A percentile compares a stretch with the other conserved stretches of the same genome.
These are phyloP conservation scores for Leccinum olivaceopallidum DNA, from an alignment of 768 basidiomycete genomes.

Conservation along the genomic window DNA sequence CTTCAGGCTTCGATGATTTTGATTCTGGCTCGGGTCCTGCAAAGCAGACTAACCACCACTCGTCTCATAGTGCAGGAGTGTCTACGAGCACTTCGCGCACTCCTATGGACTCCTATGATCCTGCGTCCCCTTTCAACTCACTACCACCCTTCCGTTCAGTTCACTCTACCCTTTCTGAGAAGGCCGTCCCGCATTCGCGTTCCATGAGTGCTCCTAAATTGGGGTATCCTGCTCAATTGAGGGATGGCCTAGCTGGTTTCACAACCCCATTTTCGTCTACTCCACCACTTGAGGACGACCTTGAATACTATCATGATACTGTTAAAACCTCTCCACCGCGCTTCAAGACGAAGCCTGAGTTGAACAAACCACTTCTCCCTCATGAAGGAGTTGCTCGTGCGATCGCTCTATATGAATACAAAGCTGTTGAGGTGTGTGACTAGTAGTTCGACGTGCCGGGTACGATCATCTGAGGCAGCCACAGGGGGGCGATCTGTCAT, in stretches of 20 bases:
- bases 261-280: conserved; percentile 31
- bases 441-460: background rate
- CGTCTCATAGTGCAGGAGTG: conserved; percentile 20
- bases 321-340: conserved; percentile 28
- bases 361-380: conserved; percentile 47
- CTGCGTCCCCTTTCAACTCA: conserved; percentile 37
- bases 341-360: conserved; percentile 51
- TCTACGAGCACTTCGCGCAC: conserved; percentile 6
- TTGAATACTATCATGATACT: conserved; percentile 10
- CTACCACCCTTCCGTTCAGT: conserved; percentile 35
- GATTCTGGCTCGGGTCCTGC: conserved; percentile 42
- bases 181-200: conserved; percentile 33
- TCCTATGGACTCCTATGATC: conserved; percentile 31
- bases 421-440: conserved; percentile 62
- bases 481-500: conserved; percentile 75
- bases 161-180: conserved; percentile 35
- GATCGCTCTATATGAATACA: conserved; percentile 73
- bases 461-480: conserved; percentile 7
- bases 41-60: conserved; percentile 29
- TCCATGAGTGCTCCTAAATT: conserved; percentile 33
- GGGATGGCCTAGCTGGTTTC: conserved; percentile 10
- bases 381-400: conserved; percentile 68
- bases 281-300: conserved; percentile 24
- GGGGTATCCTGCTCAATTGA: conserved; percentile 15
- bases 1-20: conserved; percentile 43